A percentile compares a stretch with the other conserved stretches of the same genome.
Conservation (phyloP, 441 rosid species). For the Adansonia gregorii region DNA sequence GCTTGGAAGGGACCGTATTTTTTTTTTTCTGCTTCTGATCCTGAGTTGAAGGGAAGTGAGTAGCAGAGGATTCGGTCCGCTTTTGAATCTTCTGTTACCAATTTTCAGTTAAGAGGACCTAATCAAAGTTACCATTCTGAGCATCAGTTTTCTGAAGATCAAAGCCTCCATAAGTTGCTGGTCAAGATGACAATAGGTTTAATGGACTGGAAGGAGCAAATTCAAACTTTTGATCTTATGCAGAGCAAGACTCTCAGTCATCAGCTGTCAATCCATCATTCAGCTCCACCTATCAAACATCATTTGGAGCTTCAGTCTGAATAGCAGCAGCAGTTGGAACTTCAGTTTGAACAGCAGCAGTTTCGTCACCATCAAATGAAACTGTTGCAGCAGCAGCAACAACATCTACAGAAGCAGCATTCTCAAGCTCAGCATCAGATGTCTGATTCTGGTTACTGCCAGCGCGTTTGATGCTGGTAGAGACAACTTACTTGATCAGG, state of each 20-base stretch:
- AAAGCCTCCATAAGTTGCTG: conserved; percentile 52
- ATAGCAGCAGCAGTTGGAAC: conserved; percentile 64
- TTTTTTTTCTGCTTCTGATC: conserved; percentile 6
- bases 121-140: conserved; percentile 17
- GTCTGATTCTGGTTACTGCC: conserved; percentile 38
- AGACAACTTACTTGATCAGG: conserved; percentile 33
- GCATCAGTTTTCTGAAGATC: conserved; percentile 48
- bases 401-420: conserved; percentile 36
- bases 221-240: conserved; percentile 18
- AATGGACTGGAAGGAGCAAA: conserved; percentile 18
- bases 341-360: conserved; percentile 49
- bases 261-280: conserved; percentile 44
- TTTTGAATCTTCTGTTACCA: conserved; percentile 18
- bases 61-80: conserved; percentile 4
- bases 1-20: not conserved
- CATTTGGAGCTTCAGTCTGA: conserved; percentile 57
- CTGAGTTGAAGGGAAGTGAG: conserved; percentile 7
- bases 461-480: conserved; percentile 31
- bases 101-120: conserved; percentile 4
- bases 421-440: conserved; percentile 37
- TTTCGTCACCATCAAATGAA: conserved; percentile 35
- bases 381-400: conserved; percentile 29
- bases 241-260: conserved; percentile 16
- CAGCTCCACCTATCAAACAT: conserved; percentile 51
- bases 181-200: conserved; percentile 69